Percentiles rank a stretch among this genome's conserved stretches.
Evolutionary conservation across 179 eudicot genomes (phyloP).

Genomic region (Spergularia azorica): DNA sequence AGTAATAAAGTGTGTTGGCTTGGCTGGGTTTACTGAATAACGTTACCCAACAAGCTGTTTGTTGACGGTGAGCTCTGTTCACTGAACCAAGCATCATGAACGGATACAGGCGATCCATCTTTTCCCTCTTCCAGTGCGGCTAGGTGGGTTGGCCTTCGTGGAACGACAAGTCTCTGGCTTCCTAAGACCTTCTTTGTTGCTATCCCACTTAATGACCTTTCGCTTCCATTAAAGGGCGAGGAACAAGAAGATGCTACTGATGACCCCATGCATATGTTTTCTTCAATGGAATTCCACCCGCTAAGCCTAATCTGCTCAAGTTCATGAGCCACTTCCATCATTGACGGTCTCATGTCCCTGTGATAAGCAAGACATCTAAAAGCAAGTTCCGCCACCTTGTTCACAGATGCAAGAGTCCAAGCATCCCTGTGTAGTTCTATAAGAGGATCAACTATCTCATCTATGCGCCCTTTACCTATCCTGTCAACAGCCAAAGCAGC

Average conservation of each 20-base stretch:
- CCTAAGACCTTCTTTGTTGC: constrained; percentile 27
- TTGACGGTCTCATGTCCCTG: constrained; percentile 88
- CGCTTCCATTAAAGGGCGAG: constrained; percentile 41
- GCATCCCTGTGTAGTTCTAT: constrained; percentile 82
- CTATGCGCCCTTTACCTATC: constrained; percentile 80
- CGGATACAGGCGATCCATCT: constrained; percentile 50
- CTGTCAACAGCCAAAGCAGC: constrained; percentile 88
- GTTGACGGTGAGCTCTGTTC: constrained; percentile 57
- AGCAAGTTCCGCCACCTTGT: constrained; percentile 90
- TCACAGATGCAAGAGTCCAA: constrained; percentile 81
- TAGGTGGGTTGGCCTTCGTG: constrained; percentile 26
- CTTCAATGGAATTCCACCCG: constrained; percentile 64
- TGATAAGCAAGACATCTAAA: constrained; percentile 91
- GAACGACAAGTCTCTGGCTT: constrained; percentile 37
- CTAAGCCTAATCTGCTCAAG: constrained; percentile 67
- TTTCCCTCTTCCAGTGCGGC: constrained; percentile 36
- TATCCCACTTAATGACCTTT: constrained; percentile 35
- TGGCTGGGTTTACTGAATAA: constrained; percentile 25
- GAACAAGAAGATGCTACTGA: constrained; percentile 42
- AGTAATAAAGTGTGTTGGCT: background rate
- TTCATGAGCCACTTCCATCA: constrained; percentile 89
- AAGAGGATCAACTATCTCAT: constrained; percentile 79
- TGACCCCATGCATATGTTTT: constrained; percentile 48
- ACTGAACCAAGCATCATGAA: constrained; percentile 50
- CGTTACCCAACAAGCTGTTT: constrained; percentile 44